Percentiles rank a stretch among this genome's conserved stretches.
Conservation (phyloP, 768 basidiomycete genomes). For the Hygrocybe coccinea region DNA sequence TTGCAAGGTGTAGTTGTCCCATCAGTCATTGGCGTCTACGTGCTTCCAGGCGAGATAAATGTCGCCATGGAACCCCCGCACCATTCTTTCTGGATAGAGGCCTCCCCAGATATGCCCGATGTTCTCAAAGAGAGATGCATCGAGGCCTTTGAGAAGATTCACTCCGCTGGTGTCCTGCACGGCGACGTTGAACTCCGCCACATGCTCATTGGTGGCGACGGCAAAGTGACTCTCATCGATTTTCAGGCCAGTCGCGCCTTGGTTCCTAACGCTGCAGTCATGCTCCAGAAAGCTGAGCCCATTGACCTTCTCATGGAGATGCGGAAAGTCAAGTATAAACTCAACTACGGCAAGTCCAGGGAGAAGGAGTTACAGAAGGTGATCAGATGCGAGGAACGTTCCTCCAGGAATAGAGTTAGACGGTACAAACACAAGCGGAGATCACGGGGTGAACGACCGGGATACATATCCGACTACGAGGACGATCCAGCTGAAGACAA, state of each 20-base stretch:
- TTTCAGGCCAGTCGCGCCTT: constrained; percentile 41
- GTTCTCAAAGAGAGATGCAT: constrained; percentile 50
- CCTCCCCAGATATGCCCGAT: constrained; percentile 52
- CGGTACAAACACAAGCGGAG: background rate
- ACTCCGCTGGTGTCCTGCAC: constrained; percentile 45
- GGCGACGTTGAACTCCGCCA: constrained; percentile 46
- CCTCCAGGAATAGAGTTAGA: background rate
- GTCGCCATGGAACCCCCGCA: constrained; percentile 54
- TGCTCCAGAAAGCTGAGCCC: constrained; percentile 33
- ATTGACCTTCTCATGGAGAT: constrained; percentile 48
- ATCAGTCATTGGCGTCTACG: constrained; percentile 46
- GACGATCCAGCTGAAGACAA: constrained; percentile 2
- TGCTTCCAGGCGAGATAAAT: constrained; percentile 35
- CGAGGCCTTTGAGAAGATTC: constrained; percentile 45
- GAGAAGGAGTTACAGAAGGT: constrained; percentile 14
- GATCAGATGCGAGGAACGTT: background rate
- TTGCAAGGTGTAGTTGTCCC: constrained; percentile 54
- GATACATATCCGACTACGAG: constrained; percentile 4
- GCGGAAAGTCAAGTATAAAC: constrained; percentile 51
- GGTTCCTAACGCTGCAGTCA: constrained; percentile 24
- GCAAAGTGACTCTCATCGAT: constrained; percentile 50
- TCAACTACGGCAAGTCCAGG: constrained; percentile 38
- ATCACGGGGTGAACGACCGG: background rate
- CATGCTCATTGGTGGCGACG: constrained; percentile 52
- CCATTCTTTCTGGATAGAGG: constrained; percentile 56